phyloP scores from a whole-genome alignment of 495 filamentous ascomycete species.

The Neurospora intermedia region DNA sequence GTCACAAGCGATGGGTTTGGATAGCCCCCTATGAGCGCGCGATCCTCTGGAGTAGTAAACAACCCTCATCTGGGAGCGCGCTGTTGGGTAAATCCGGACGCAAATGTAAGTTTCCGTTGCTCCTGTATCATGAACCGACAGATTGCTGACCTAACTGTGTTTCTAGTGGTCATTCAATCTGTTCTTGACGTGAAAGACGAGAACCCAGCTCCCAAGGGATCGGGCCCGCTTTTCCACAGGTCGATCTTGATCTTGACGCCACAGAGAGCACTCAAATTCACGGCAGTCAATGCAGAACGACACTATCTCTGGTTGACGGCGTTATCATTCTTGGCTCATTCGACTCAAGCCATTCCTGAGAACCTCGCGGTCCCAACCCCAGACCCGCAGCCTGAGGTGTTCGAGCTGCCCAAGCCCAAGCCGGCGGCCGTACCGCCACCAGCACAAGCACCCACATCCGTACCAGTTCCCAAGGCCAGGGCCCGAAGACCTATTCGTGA shows the following conservation, averaged over 20 bases:
- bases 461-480: constrained; percentile 26
- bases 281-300: constrained; percentile 66
- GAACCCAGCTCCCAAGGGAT: constrained; percentile 71
- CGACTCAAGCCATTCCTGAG: constrained; percentile 59
- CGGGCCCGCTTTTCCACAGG: constrained; percentile 63
- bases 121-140: neutral
- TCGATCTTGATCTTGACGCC: constrained; percentile 94
- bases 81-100: constrained; percentile 91
- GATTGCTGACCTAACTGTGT: constrained; percentile 1
- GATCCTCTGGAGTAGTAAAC: constrained; percentile 98
- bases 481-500: constrained; percentile 60
- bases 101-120: constrained; percentile 59
- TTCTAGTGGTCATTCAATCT: constrained; percentile 81
- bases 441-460: neutral
- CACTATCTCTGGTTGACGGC: constrained; percentile 95
- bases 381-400: constrained; percentile 34
- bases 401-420: constrained; percentile 35
- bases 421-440: neutral
- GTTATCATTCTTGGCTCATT: constrained; percentile 86
- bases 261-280: constrained; percentile 90
- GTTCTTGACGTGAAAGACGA: constrained; percentile 95
- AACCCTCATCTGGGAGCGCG: constrained; percentile 77
- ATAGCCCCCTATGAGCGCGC: constrained; percentile 89
- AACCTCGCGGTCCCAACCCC: constrained; percentile 51
- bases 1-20: constrained; percentile 98